These are phyloP conservation scores for Exophiala sideris DNA, from an alignment of 2,329 filamentous ascomycete species.

Conservation along the genomic window DNA sequence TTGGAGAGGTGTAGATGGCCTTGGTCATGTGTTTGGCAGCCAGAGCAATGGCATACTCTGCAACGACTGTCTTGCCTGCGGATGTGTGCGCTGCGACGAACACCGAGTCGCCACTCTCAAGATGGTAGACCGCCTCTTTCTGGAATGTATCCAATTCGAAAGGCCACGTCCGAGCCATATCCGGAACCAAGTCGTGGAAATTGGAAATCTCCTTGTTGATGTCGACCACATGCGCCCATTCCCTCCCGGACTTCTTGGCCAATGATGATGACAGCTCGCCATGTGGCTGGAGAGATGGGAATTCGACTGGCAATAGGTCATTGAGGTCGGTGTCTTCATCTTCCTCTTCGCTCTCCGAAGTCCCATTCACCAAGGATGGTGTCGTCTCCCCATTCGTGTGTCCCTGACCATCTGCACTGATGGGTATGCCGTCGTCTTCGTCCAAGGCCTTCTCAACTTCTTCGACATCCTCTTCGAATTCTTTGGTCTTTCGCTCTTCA, in stretches of 20 bases:
- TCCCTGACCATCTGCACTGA: slow-evolving; percentile 15
- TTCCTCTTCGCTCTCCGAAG: slow-evolving; percentile 33
- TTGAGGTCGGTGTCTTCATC: slow-evolving; percentile 68
- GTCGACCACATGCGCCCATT: slow-evolving; percentile 99
- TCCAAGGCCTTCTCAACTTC: slow-evolving; percentile 66
- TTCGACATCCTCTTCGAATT: slow-evolving; percentile 60
- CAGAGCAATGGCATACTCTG: slow-evolving; percentile 94
- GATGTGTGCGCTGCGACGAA: slow-evolving; percentile 98
- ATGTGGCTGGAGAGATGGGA: slow-evolving; percentile 83
- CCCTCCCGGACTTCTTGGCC: slow-evolving; percentile 69
- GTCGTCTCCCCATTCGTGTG: slow-evolving; percentile 6
- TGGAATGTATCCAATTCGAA: slow-evolving; percentile 98
- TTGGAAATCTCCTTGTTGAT: slow-evolving; percentile 91
- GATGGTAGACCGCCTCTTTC: slow-evolving; percentile 95
- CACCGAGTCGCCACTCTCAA: slow-evolving; percentile 93
- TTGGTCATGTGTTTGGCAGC: slow-evolving; percentile 99
- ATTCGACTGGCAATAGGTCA: slow-evolving; percentile 83
- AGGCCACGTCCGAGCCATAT: slow-evolving; percentile 94
- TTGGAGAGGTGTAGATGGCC: slow-evolving; percentile 97
- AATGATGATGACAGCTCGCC: slow-evolving; percentile 69
- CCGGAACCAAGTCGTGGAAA: slow-evolving; percentile 86
- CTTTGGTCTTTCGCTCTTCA: slow-evolving; percentile 55
- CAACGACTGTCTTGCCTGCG: slow-evolving; percentile 95
- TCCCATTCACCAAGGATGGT: slow-evolving; percentile 7
- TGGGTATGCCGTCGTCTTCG: slow-evolving; percentile 36